Percentiles rank a stretch among this genome's conserved stretches.
phyloP scores from a whole-genome alignment of 2,329 filamentous ascomycete species.

The Fusarium compactum region DNA sequence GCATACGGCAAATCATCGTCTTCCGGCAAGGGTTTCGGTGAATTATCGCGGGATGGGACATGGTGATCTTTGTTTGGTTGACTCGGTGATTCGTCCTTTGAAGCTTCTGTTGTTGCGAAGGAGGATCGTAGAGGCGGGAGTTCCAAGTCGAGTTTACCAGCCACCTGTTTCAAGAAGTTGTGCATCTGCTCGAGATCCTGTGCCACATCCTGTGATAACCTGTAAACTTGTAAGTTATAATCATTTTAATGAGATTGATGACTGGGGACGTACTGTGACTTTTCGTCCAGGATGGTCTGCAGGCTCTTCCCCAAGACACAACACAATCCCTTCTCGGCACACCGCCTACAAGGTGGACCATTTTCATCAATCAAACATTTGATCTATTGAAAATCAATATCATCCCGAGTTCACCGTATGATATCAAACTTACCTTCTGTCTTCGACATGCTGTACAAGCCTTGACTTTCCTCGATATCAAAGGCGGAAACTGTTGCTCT shows the following conservation, averaged over 20 bases:
- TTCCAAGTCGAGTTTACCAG: slow-evolving; percentile 43
- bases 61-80: slow-evolving; percentile 12
- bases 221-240: neutral
- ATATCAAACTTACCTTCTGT: slow-evolving; percentile 50
- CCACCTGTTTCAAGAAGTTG: slow-evolving; percentile 40
- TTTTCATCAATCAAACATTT: slow-evolving; percentile 57
- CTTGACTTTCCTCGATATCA: slow-evolving; percentile 56
- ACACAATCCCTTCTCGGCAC: slow-evolving; percentile 52
- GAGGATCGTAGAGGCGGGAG: slow-evolving; percentile 33
- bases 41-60: slow-evolving; percentile 40
- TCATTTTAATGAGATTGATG: neutral
- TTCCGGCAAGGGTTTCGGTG: slow-evolving; percentile 46
- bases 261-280: slow-evolving; percentile 49
- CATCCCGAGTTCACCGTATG: fast-evolving
- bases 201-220: slow-evolving; percentile 36
- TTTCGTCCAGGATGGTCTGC: slow-evolving; percentile 57
- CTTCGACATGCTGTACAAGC: slow-evolving; percentile 57
- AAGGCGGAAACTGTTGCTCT: slow-evolving; percentile 35
- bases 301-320: slow-evolving; percentile 58
- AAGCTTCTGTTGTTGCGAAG: slow-evolving; percentile 33
- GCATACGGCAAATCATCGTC: slow-evolving; percentile 54
- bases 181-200: slow-evolving; percentile 47
- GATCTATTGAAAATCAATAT: slow-evolving; percentile 46
- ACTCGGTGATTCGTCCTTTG: slow-evolving; percentile 37
- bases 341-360: slow-evolving; percentile 55